Percentiles rank a stretch among this genome's conserved stretches.
Evolutionary conservation across 1,284 basidiomycete genomes (phyloP).

Genomic region (Tremellales sp.): DNA sequence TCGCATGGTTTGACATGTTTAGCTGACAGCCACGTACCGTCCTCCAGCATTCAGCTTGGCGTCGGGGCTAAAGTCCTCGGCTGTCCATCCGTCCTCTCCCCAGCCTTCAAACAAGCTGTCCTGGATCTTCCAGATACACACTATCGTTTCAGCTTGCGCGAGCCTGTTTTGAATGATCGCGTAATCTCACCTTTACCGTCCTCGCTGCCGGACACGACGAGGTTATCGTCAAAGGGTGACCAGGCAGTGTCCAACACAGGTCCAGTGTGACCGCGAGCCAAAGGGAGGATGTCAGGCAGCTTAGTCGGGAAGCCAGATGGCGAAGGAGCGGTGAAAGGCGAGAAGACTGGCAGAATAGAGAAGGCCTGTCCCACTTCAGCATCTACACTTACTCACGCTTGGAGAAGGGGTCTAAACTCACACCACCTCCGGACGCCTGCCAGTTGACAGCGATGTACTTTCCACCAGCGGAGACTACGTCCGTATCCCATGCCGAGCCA

Average conservation of each 20-base stretch:
- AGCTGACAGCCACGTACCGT: conserved; percentile 19
- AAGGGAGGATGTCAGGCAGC: conserved; percentile 86
- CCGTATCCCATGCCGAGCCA: conserved; percentile 93
- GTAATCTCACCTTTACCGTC: conserved; percentile 67
- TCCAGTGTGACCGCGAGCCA: conserved; percentile 69
- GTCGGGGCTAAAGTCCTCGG: conserved; percentile 76
- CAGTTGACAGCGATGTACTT: conserved; percentile 67
- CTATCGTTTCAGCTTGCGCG: conserved; percentile 20
- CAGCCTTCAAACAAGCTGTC: conserved; percentile 70
- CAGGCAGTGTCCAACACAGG: conserved; percentile 87
- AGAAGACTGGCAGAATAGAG: conserved; percentile 79
- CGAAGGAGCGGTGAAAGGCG: conserved; percentile 58
- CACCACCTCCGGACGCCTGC: conserved; percentile 89
- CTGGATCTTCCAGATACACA: conserved; percentile 84
- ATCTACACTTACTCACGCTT: not conserved
- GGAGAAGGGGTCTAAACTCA: conserved; percentile 16
- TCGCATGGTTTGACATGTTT: not conserved
- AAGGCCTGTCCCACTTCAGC: conserved; percentile 60
- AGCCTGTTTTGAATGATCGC: not conserved
- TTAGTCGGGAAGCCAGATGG: conserved; percentile 64
- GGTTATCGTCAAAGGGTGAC: conserved; percentile 87
- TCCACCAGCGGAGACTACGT: conserved; percentile 80
- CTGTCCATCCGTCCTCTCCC: conserved; percentile 75
- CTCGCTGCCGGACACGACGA: conserved; percentile 86
- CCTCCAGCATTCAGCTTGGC: conserved; percentile 50